These are phyloP conservation scores for Pythium oligandrum DNA, from an alignment of 352 stramenopile species.

Conservation along the genomic window DNA sequence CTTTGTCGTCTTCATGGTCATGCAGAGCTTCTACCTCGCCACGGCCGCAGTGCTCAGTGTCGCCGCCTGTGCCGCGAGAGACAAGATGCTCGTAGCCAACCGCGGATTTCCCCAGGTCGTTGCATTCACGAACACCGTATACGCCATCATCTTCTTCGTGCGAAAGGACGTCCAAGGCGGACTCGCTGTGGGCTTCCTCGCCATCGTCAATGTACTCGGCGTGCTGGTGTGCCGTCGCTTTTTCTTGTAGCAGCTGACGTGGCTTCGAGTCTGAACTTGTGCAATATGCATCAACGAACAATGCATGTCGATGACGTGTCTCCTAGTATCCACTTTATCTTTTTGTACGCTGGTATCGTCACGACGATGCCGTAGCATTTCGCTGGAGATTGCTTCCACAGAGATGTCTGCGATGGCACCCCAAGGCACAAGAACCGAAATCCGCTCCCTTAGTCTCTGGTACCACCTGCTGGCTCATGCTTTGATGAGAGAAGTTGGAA, in stretches of 20 bases:
- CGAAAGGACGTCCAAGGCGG: slow-evolving; percentile 9
- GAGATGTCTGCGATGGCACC: too few species aligned
- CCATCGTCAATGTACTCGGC: slow-evolving; percentile 17
- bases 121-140: slow-evolving; percentile 22
- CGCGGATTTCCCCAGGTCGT: slow-evolving; percentile 15
- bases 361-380: too few species aligned
- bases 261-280: too few species aligned
- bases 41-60: slow-evolving; percentile 18
- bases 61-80: slow-evolving; percentile 23
- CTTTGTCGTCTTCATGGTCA: slow-evolving; percentile 32
- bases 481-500: too few species aligned
- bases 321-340: too few species aligned
- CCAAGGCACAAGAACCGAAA: too few species aligned
- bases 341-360: too few species aligned
- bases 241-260: slow-evolving; percentile 3
- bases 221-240: slow-evolving; percentile 23
- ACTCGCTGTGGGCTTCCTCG: slow-evolving; percentile 10
- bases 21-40: slow-evolving; percentile 25
- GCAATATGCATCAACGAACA: too few species aligned
- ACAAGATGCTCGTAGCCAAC: slow-evolving; percentile 22
- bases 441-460: too few species aligned
- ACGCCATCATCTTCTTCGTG: slow-evolving; percentile 17
- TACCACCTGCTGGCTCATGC: too few species aligned
- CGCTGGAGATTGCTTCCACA: too few species aligned
- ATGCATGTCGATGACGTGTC: too few species aligned